Conservation (phyloP, 768 basidiomycete species). For the Boletellus emodensis region DNA sequence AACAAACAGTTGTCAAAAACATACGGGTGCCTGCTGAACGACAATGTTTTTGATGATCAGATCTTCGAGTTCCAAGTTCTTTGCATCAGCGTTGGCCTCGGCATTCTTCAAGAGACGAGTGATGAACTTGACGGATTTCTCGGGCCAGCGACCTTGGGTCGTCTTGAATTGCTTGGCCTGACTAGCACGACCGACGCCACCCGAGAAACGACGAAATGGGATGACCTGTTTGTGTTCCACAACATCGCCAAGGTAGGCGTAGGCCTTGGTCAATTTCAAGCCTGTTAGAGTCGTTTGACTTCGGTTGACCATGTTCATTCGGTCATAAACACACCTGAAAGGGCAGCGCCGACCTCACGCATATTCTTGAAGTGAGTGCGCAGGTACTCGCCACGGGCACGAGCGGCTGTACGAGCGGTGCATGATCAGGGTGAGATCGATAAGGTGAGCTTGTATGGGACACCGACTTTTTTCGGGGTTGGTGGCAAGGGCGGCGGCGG, state of each 20-base stretch:
- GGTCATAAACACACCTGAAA: slow-evolving; percentile 62
- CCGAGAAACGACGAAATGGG: slow-evolving; percentile 93
- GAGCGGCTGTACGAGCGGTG: slow-evolving; percentile 58
- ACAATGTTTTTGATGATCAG: slow-evolving; percentile 95
- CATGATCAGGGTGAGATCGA: slow-evolving; percentile 9
- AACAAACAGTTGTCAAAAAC: slow-evolving; percentile 28
- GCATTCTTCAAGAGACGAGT: slow-evolving; percentile 95
- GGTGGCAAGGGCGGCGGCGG: slow-evolving; percentile 76
- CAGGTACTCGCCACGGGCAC: slow-evolving; percentile 93
- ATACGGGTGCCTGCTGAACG: slow-evolving; percentile 95
- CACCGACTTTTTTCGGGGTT: slow-evolving; percentile 94
- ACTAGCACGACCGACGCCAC: slow-evolving; percentile 90
- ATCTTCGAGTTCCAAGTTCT: slow-evolving; percentile 91
- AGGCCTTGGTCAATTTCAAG: slow-evolving; percentile 91
- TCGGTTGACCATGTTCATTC: neutral
- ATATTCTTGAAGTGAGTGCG: slow-evolving; percentile 99
- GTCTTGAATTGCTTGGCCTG: slow-evolving; percentile 97
- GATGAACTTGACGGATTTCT: slow-evolving; percentile 97
- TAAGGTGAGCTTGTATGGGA: neutral
- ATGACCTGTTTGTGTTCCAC: slow-evolving; percentile 95
- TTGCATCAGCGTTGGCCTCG: slow-evolving; percentile 97
- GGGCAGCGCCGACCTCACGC: slow-evolving; percentile 95
- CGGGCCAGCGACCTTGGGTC: slow-evolving; percentile 99
- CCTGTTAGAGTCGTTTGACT: slow-evolving; percentile 44
- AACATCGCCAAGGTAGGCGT: slow-evolving; percentile 90